Evolutionary conservation across 176 grass and related monocot species (phyloP), one percentile per base, ranked within the genome.

Genomic region (Paspalum vaginatum): DNA sequence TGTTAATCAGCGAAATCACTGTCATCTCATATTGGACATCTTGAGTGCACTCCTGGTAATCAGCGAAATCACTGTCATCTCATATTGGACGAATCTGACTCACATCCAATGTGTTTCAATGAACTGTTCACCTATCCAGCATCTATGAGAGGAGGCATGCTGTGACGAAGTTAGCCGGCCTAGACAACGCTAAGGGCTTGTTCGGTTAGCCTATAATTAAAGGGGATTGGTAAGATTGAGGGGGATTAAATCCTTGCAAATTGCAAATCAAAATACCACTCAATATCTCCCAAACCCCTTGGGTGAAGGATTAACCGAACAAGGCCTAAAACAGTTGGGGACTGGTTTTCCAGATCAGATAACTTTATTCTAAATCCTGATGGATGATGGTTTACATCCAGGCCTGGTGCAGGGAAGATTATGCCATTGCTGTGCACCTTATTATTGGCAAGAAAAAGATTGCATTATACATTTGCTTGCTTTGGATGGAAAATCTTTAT

Each of bases 301-400:
- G 3, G 32, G 32, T 32, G 32, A 32, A 3, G 32, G 32, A 32
- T 32, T 32, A 32, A 32, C 32, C 32, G 3, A 32, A 32, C 32
- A 32, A 32, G 3, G 32, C 32, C 32, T 32, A 24, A 59, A 40
- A 61, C 43, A 81, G 17, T 37, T 27, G 53, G 6, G 21, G 17
- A 32, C 32, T 9, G 25, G 22, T 10, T 22, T 48, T 81, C 22
- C 41, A 47, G 41, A 11, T 18, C 41, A 81, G 66, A 22, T 10
- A 86, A 21, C 27, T 20, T 55, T 74, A 74, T 55, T 55, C 17
- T 74, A 37, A 74, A 80, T 44, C 70, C 27, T 65, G 46, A 43
- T 20, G 58, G 65, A 66, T 83, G 41, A 39, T 62, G 54, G 56
- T 42, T 41, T 52, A 7, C 17, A 83, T 63, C n/a, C 45, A 64